These are phyloP conservation scores for Colletotrichum sp. DNA, from an alignment of 2,329 filamentous ascomycete species.

Conservation along the genomic window DNA sequence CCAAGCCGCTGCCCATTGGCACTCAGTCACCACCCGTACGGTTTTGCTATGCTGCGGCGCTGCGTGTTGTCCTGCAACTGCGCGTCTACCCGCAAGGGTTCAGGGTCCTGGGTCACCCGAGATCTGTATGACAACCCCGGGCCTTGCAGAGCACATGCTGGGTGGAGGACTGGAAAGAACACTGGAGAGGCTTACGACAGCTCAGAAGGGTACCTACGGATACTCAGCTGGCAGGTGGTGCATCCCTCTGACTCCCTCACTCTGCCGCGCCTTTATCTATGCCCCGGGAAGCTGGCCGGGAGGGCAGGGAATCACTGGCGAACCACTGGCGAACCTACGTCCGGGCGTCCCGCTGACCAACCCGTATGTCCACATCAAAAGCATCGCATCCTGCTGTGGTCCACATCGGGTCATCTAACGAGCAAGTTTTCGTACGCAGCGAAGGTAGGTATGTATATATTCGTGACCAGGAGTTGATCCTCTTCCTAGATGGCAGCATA, in stretches of 20 bases:
- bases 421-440: background rate
- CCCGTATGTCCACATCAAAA: background rate
- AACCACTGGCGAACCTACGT: background rate
- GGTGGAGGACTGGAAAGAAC: background rate
- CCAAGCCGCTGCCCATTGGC: background rate
- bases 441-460: conserved; percentile 1
- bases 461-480: background rate
- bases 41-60: background rate
- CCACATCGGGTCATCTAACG: background rate
- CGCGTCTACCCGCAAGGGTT: conserved; percentile 2
- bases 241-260: background rate
- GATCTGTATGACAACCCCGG: background rate
- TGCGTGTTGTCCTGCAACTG: background rate
- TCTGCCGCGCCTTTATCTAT: background rate
- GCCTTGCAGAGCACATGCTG: background rate
- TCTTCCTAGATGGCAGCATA: background rate
- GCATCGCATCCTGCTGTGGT: background rate
- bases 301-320: background rate
- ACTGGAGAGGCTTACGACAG: background rate
- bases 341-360: background rate
- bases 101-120: background rate
- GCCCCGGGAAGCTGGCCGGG: background rate
- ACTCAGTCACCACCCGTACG: background rate
- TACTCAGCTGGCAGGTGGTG: background rate
- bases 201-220: background rate